These are phyloP conservation scores for Colletotrichum ledebouriae DNA, from an alignment of 2,329 filamentous ascomycete species.

Conservation along the genomic window DNA sequence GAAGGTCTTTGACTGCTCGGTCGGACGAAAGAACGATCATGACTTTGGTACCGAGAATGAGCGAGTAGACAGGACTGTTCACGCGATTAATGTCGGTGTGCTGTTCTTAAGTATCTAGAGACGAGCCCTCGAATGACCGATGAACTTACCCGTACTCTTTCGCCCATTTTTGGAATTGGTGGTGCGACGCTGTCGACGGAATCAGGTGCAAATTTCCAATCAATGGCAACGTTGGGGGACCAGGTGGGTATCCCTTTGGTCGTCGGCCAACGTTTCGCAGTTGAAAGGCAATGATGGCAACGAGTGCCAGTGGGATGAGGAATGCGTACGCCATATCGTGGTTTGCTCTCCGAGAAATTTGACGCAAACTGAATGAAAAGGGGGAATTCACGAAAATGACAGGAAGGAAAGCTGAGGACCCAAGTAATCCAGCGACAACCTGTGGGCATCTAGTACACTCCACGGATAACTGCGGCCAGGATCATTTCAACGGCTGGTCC, in stretches of 20 bases:
- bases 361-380: fast-evolving
- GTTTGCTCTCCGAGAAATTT: not conserved
- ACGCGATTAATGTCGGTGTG: not conserved
- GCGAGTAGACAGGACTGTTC: conserved; percentile 60
- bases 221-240: conserved; percentile 64
- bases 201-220: conserved; percentile 67
- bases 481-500: not conserved
- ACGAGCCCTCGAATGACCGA: too few species aligned
- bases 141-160: conserved; percentile 55
- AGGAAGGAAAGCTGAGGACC: not conserved
- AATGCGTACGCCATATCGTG: not conserved
- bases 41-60: conserved; percentile 63
- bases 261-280: conserved; percentile 23
- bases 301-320: not conserved
- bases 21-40: conserved; percentile 62
- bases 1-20: conserved; percentile 62
- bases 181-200: conserved; percentile 55
- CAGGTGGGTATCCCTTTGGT: conserved; percentile 56
- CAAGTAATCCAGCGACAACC: too few species aligned
- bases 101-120: too few species aligned
- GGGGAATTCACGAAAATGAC: not conserved
- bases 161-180: conserved; percentile 66
- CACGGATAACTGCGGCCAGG: too few species aligned
- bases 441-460: too few species aligned
- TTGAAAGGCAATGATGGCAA: not conserved